Conservation (phyloP, 1,284 basidiomycete genomes). For the Irpex rosettiformis region DNA sequence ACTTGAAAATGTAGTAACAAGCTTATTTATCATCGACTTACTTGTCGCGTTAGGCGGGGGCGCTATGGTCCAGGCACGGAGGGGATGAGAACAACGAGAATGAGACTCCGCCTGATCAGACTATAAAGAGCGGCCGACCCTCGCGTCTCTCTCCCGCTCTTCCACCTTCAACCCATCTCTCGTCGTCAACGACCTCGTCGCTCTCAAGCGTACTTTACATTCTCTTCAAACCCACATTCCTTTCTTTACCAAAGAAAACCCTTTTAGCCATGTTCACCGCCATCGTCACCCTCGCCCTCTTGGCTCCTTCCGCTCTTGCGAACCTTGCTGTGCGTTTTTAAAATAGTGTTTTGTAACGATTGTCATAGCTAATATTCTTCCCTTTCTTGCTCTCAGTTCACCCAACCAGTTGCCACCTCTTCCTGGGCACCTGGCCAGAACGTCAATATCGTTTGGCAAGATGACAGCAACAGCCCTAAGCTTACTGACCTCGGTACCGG, state of each 20-base stretch:
- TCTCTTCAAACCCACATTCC: conserved; percentile 35
- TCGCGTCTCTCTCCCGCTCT: conserved; percentile 4
- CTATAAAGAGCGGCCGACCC: conserved; percentile 9
- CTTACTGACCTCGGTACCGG: conserved; percentile 59
- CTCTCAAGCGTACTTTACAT: conserved; percentile 28
- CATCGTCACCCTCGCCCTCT: conserved; percentile 50
- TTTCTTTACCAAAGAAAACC: conserved; percentile 25
- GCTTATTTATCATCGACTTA: not conserved
- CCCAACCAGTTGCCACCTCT: conserved; percentile 51
- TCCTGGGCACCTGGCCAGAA: conserved; percentile 56
- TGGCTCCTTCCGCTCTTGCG: conserved; percentile 53
- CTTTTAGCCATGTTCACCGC: conserved; percentile 47
- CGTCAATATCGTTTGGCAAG: conserved; percentile 66
- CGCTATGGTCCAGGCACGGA: conserved; percentile 4
- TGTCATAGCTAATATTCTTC: not conserved
- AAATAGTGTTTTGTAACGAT: not conserved
- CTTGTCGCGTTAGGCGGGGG: not conserved
- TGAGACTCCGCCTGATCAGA: conserved; percentile 15
- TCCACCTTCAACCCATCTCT: conserved; percentile 7
- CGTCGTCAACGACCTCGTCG: conserved; percentile 20
- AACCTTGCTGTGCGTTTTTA: conserved; percentile 51
- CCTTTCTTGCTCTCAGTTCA: conserved; percentile 52
- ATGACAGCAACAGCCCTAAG: conserved; percentile 51
- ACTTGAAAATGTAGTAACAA: not conserved
- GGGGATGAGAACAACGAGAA: conserved; percentile 1